These are phyloP conservation scores for Tolypocladium inflatum DNA, from an alignment of 2,329 filamentous ascomycete genomes.

Conservation along the genomic window DNA sequence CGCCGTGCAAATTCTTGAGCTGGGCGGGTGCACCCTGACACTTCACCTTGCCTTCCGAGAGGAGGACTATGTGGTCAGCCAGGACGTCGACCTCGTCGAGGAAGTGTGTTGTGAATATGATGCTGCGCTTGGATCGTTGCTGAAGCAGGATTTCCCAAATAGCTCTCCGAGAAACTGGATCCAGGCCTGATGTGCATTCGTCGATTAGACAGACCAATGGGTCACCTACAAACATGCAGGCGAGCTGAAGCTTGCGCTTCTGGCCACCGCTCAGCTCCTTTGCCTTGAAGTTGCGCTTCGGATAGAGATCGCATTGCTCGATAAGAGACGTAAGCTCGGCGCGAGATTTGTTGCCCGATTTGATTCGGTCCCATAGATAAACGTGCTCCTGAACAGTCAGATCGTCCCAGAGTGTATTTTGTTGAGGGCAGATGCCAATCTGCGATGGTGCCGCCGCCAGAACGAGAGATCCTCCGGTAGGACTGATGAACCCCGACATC, in stretches of 20 bases:
- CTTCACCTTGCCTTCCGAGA: conserved; percentile 53
- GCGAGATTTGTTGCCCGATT: conserved; percentile 33
- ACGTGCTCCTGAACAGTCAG: conserved; percentile 58
- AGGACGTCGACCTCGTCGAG: conserved; percentile 61
- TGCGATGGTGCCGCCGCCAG: conserved; percentile 41
- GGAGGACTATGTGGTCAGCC: conserved; percentile 57
- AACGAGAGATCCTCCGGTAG: conserved; percentile 49
- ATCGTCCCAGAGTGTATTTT: conserved; percentile 58
- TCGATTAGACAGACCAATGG: conserved; percentile 59
- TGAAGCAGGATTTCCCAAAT: conserved; percentile 62
- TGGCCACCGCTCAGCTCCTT: conserved; percentile 57
- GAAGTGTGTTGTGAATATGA: conserved; percentile 62
- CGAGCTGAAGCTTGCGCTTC: conserved; percentile 60
- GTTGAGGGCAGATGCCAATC: conserved; percentile 51
- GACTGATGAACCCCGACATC: conserved; percentile 53
- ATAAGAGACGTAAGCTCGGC: conserved; percentile 41
- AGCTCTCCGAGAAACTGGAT: conserved; percentile 55
- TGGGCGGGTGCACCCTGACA: conserved; percentile 54
- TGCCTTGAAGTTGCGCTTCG: conserved; percentile 45
- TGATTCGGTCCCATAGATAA: conserved; percentile 52
- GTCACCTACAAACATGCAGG: conserved; percentile 62
- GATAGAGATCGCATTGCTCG: conserved; percentile 47
- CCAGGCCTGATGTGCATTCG: conserved; percentile 59
- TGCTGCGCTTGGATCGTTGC: conserved; percentile 51
- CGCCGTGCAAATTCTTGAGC: conserved; percentile 52